Percentiles rank a stretch among this genome's conserved stretches.
Conservation (phyloP, 1,139 yeast species). For the Candida sojae region DNA sequence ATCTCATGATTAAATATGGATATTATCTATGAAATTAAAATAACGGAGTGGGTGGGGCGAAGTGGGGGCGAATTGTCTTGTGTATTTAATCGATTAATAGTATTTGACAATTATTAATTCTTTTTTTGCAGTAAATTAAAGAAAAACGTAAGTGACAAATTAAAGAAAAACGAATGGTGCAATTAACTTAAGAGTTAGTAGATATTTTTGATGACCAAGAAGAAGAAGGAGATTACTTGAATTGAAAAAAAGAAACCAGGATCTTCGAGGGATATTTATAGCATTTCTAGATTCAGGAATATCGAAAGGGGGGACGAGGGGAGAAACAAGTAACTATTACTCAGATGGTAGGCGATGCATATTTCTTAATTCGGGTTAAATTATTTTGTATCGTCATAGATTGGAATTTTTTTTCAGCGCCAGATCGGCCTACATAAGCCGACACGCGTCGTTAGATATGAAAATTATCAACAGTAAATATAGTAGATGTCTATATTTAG, state of each 20-base stretch:
- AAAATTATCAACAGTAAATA: neutral
- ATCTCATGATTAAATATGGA: slow-evolving; percentile 6
- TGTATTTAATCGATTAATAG: no score
- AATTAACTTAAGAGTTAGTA: no score
- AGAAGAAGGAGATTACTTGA: neutral
- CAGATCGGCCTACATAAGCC: neutral
- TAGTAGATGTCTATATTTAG: neutral
- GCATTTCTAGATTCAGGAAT: neutral
- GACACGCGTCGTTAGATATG: neutral
- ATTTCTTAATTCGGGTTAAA: neutral
- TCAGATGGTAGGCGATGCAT: neutral
- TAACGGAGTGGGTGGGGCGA: no score
- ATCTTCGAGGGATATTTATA: neutral
- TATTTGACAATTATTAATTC: neutral
- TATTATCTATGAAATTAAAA: neutral
- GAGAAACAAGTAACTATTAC: neutral
- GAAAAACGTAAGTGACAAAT: neutral
- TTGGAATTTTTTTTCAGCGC: no score
- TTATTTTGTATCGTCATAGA: neutral
- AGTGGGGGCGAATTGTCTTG: no score
- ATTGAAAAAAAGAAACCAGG: neutral
- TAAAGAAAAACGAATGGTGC: no score
- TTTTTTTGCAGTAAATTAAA: neutral
- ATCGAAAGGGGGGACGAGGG: neutral
- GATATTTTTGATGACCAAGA: neutral